These are phyloP conservation scores for Eimeria sp. DNA, from an alignment of 169 alveolate species.

Conservation along the genomic window DNA sequence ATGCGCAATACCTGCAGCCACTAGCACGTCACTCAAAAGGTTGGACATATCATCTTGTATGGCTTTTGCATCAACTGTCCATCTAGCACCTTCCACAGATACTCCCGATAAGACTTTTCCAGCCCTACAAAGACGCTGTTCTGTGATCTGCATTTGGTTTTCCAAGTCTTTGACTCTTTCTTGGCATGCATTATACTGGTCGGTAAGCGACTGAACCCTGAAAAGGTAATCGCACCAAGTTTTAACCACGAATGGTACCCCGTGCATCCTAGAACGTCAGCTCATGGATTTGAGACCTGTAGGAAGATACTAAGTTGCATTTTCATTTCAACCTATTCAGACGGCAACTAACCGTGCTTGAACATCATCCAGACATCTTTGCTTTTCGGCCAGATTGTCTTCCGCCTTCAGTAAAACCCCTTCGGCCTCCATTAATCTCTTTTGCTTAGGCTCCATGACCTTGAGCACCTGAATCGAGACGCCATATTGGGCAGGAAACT, in stretches of 20 bases:
- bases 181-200: constrained; percentile 46
- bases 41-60: constrained; percentile 56
- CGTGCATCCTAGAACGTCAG: not conserved
- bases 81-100: constrained; percentile 66
- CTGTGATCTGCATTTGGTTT: constrained; percentile 52
- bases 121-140: constrained; percentile 59
- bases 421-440: constrained; percentile 7
- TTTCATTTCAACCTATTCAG: not conserved
- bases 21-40: constrained; percentile 37
- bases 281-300: not conserved
- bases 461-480: constrained; percentile 14
- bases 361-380: constrained; percentile 55
- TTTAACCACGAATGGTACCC: not conserved
- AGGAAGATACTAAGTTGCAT: not conserved
- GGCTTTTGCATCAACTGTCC: constrained; percentile 51
- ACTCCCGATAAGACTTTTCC: constrained; percentile 59
- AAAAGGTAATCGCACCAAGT: not conserved
- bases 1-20: constrained; percentile 42
- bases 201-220: constrained; percentile 71
- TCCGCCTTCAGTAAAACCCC: constrained; percentile 44
- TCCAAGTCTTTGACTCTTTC: constrained; percentile 62
- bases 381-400: constrained; percentile 36
- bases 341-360: constrained; percentile 39
- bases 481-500: too few species aligned
- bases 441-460: constrained; percentile 57